Percentiles rank a stretch among this genome's conserved stretches.
These are phyloP conservation scores for Rhizopogon vesiculosus DNA, from an alignment of 768 basidiomycete genomes.

Conservation along the genomic window DNA sequence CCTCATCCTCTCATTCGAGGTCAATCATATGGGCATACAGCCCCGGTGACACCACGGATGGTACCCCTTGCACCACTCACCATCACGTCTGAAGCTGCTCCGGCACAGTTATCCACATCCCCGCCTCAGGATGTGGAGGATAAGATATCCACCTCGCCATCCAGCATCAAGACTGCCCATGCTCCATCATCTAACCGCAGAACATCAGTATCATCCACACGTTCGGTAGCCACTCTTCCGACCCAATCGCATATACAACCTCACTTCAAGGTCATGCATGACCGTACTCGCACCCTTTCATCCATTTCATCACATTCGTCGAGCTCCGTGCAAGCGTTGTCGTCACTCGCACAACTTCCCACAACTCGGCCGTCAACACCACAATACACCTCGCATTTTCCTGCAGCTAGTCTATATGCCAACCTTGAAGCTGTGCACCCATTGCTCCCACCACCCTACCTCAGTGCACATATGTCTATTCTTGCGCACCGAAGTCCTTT, in stretches of 20 bases:
- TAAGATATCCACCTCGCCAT: constrained; percentile 27
- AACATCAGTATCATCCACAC: constrained; percentile 54
- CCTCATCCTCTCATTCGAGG: constrained; percentile 79
- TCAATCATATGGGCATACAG: constrained; percentile 51
- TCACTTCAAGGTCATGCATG: constrained; percentile 28
- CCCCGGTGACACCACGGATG: constrained; percentile 35
- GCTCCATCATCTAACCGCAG: constrained; percentile 35
- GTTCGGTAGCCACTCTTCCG: constrained; percentile 57
- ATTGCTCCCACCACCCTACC: constrained; percentile 66
- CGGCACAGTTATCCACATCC: constrained; percentile 38
- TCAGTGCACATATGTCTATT: constrained; percentile 67
- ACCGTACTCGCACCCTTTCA: constrained; percentile 53
- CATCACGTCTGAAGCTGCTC: constrained; percentile 46
- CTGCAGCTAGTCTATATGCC: constrained; percentile 49
- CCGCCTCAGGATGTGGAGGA: constrained; percentile 22
- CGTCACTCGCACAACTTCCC: constrained; percentile 53
- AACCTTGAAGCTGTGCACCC: constrained; percentile 63
- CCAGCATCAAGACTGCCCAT: constrained; percentile 34
- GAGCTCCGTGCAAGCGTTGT: constrained; percentile 46
- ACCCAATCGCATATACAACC: constrained; percentile 29
- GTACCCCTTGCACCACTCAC: constrained; percentile 56
- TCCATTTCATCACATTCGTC: constrained; percentile 48
- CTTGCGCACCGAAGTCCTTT: constrained; percentile 61
- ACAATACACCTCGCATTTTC: constrained; percentile 58
- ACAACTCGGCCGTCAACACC: constrained; percentile 30